phyloP scores from a whole-genome alignment of 2,329 filamentous ascomycete genomes.

The Colletotrichum camelliae region DNA sequence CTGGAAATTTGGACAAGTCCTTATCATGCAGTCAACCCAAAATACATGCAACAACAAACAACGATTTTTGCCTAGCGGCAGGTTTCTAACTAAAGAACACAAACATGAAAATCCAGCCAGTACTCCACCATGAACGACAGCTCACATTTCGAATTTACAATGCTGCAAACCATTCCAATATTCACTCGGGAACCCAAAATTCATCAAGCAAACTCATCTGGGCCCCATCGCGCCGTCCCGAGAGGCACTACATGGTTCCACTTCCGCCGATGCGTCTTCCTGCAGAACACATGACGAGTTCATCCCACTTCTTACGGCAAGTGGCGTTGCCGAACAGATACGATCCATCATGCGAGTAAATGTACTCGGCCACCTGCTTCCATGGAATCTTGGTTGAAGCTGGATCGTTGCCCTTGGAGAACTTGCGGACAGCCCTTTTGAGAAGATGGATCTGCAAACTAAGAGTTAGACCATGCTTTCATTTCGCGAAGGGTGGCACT shows the following conservation, averaged over 20 bases:
- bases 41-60: not conserved
- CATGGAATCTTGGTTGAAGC: conserved; percentile 52
- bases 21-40: not conserved
- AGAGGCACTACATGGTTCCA: no score
- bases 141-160: not conserved
- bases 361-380: conserved; percentile 62
- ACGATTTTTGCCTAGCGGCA: conserved; percentile 15
- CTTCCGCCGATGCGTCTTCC: not conserved
- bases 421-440: conserved; percentile 44
- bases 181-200: not conserved
- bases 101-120: conserved; percentile 1
- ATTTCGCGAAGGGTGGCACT: conserved; percentile 36
- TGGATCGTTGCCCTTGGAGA: conserved; percentile 34
- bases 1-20: not conserved
- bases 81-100: conserved; percentile 6
- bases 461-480: not conserved
- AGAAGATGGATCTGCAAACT: conserved; percentile 48
- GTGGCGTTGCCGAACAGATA: conserved; percentile 66
- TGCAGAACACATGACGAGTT: conserved; percentile 32
- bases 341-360: conserved; percentile 54
- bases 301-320: conserved; percentile 63
- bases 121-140: not conserved
- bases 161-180: not conserved
- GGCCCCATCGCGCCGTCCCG: not conserved
- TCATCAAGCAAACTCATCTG: not conserved